A percentile compares a stretch with the other conserved stretches of the same genome.
phyloP scores from a whole-genome alignment of 176 grass and related monocot species.

The sorghum (Sorghum bicolor) region DNA sequence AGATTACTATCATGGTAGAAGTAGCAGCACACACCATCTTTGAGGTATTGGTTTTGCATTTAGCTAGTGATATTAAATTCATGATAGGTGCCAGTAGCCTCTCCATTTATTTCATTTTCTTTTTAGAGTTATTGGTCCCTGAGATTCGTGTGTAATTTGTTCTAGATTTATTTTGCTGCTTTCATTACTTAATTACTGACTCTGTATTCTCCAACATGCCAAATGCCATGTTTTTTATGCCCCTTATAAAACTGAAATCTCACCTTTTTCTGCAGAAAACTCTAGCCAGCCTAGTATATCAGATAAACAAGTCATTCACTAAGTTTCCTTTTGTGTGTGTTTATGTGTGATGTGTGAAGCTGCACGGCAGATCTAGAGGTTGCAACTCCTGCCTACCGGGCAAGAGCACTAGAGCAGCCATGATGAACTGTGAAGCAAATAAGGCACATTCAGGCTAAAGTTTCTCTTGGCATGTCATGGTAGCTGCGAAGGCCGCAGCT shows the following conservation, averaged over 20 bases:
- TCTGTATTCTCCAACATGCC: background rate
- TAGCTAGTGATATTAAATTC: constrained; percentile 20
- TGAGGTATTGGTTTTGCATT: constrained; percentile 1
- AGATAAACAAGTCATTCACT: background rate
- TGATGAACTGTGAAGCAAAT: constrained; percentile 25
- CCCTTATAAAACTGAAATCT: constrained; percentile 2
- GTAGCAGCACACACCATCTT: constrained; percentile 5
- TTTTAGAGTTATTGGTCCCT: constrained; percentile 5
- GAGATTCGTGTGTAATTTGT: background rate
- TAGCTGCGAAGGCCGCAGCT: background rate
- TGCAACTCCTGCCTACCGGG: constrained; percentile 8
- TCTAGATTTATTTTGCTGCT: background rate
- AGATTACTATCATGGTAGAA: background rate
- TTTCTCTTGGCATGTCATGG: constrained; percentile 24
- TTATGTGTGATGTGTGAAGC: constrained; percentile 14
- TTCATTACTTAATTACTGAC: background rate
- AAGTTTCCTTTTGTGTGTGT: background rate
- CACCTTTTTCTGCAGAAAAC: background rate
- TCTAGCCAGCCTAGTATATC: background rate
- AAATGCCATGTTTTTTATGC: background rate
- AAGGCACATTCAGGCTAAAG: constrained; percentile 30
- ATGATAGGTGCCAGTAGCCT: constrained; percentile 9
- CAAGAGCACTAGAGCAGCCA: constrained; percentile 15
- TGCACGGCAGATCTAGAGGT: background rate
- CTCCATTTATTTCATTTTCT: background rate